phyloP scores from a whole-genome alignment of 1,284 basidiomycete genomes.

The Cryptococcus sp. region DNA sequence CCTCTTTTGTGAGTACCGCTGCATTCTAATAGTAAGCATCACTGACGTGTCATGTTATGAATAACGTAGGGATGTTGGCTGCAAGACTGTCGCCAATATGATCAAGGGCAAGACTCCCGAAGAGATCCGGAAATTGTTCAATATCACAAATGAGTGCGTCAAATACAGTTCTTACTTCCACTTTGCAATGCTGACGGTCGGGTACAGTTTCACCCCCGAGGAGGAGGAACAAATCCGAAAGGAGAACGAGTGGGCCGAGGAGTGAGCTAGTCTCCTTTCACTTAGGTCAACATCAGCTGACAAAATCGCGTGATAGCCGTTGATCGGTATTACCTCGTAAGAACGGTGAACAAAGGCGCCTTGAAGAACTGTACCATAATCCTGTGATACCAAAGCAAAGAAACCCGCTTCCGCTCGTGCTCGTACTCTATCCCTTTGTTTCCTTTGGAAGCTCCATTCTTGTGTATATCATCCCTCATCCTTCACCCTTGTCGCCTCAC shows the following conservation, averaged over 20 bases:
- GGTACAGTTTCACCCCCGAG: constrained; percentile 81
- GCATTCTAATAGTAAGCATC: neutral
- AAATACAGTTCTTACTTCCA: neutral
- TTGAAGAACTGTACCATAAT: neutral
- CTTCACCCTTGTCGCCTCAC: too few species aligned
- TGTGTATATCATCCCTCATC: too few species aligned
- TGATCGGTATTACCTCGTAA: constrained; percentile 2
- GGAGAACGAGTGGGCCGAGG: constrained; percentile 79
- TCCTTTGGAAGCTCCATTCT: too few species aligned
- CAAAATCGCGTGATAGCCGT: constrained; percentile 9
- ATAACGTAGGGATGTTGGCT: constrained; percentile 82
- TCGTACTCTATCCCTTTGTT: too few species aligned
- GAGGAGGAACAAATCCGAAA: constrained; percentile 99
- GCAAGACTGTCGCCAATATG: constrained; percentile 99
- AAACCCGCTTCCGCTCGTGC: too few species aligned
- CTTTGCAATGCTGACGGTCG: constrained; percentile 13
- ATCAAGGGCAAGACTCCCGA: constrained; percentile 86
- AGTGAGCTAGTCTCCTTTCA: constrained; percentile 35
- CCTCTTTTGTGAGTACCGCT: constrained; percentile 77
- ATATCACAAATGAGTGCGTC: constrained; percentile 83
- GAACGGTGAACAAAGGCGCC: neutral
- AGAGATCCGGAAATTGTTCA: constrained; percentile 85
- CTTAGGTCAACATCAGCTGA: neutral
- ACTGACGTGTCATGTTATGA: neutral
- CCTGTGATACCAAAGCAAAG: too few species aligned